Conservation (phyloP, 106 monocot species). For the Platanthera zijinensis region DNA sequence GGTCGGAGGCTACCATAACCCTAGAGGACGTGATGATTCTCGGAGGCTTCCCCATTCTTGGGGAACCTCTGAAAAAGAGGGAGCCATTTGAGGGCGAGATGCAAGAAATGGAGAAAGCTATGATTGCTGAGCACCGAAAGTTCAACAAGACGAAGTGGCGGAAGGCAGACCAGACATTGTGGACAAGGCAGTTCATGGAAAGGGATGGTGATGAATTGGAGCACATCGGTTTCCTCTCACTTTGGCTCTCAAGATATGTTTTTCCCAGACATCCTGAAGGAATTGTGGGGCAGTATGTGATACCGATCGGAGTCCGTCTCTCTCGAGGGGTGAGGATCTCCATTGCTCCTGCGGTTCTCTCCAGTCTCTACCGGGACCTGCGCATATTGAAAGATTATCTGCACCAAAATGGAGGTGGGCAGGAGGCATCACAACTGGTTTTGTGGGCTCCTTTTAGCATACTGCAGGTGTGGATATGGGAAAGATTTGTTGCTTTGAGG, state of each 20-base stretch:
- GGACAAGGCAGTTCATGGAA: slow-evolving; percentile 57
- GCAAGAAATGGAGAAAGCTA: slow-evolving; percentile 20
- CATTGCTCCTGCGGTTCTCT: slow-evolving; percentile 52
- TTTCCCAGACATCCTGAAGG: slow-evolving; percentile 35
- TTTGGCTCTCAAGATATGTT: slow-evolving; percentile 70
- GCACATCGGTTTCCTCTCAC: slow-evolving; percentile 51
- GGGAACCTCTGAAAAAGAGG: slow-evolving; percentile 27
- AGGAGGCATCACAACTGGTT: slow-evolving; percentile 7
- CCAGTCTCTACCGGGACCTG: slow-evolving; percentile 46
- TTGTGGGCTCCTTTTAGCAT: slow-evolving; percentile 51
- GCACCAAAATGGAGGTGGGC: neutral
- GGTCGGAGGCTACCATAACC: slow-evolving; percentile 66
- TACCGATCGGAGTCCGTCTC: slow-evolving; percentile 47
- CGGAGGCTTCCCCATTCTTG: slow-evolving; percentile 44
- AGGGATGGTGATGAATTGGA: slow-evolving; percentile 40
- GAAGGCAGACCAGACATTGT: slow-evolving; percentile 52
- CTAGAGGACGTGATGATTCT: slow-evolving; percentile 66
- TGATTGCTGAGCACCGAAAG: slow-evolving; percentile 28
- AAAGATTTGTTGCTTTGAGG: slow-evolving; percentile 46
- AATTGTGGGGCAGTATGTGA: slow-evolving; percentile 32
- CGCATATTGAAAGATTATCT: slow-evolving; percentile 28
- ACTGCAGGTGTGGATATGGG: slow-evolving; percentile 74
- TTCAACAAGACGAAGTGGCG: slow-evolving; percentile 48
- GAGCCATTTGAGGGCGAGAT: slow-evolving; percentile 21
- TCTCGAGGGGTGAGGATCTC: slow-evolving; percentile 44